Base-by-base conservation (phyloP, 2,329 filamentous ascomycete species). In the Pseudogymnoascus sp. region DNA sequence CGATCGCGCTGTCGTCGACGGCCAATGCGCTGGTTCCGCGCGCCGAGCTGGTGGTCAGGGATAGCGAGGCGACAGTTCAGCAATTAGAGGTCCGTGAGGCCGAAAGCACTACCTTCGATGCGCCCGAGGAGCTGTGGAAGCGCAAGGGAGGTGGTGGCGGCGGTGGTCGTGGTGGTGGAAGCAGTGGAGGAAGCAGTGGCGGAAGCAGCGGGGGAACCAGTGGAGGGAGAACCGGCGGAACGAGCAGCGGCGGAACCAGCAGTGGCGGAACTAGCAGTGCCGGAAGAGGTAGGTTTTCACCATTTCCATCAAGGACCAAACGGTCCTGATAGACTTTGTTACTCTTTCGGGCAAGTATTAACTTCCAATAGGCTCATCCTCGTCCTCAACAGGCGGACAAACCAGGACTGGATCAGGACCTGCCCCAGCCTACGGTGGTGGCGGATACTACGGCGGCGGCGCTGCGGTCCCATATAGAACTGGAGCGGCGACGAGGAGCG, bases 361-460 rank as follows among this genome's bases (percentile, higher is more conserved):
- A 50, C 44, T 28, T 50, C 23, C 14, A n/a, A 28, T 31, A 50
- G 67, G 70, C 11, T 72, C 71, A 7, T 67, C 71, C 23, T 64
- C 67, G 6, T 73, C 72, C 25, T 67, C 68, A 64, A 33, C 69
- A 0, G 83, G 83, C 67, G 83, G 84, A 59, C 71, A 74, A 7
- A 86, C 86, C 3, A 78, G 75, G 4, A 75, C 78, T 5, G 87
- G 88, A 64, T 82, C 80, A 61, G 87, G 88, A 14, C 75, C 81
- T 0, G 69, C 76, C 14, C 84, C 84, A 3, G 65, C 70, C 0
- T 91, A 82, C 69, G 87, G 84, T 50, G 84, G 85, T 38, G 86
- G 87, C 6, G 69, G 72, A 61, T 89, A 81, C 73, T 92, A 91
- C 70, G 82, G 82, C 38, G 88, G 88, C 59, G 90, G 90, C 59